These are phyloP conservation scores for Saccharomycopsis synnaedendra DNA, from an alignment of 805 yeast species.

Conservation along the genomic window DNA sequence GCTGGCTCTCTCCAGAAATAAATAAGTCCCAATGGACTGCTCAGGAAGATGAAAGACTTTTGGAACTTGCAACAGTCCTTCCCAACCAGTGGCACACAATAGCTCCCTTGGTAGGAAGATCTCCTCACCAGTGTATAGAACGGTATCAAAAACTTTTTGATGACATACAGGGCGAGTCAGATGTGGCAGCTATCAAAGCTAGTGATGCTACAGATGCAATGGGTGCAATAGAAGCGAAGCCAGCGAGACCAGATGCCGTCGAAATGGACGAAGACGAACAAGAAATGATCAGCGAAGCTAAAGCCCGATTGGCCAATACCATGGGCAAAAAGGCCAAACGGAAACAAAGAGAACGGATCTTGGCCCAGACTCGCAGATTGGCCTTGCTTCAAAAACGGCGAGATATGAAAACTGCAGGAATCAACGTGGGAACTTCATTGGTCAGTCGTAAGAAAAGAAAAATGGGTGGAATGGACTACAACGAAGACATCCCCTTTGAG, in stretches of 20 bases:
- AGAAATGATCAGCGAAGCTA: constrained; percentile 92
- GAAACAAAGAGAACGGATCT: constrained; percentile 73
- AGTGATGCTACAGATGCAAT: constrained; percentile 6
- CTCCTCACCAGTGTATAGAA: constrained; percentile 80
- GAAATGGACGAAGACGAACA: constrained; percentile 79
- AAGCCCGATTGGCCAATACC: constrained; percentile 82
- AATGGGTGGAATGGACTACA: constrained; percentile 58
- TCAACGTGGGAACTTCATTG: constrained; percentile 25
- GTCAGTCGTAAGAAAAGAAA: constrained; percentile 32
- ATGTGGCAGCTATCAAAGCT: constrained; percentile 10
- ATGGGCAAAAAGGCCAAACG: constrained; percentile 92
- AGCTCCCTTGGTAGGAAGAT: constrained; percentile 69
- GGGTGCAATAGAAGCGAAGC: constrained; percentile 56
- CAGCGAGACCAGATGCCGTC: constrained; percentile 72
- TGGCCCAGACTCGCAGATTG: constrained; percentile 66
- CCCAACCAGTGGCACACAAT: constrained; percentile 96
- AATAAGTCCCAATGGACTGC: constrained; percentile 55
- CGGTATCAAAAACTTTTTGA: constrained; percentile 66
- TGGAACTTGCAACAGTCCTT: constrained; percentile 52
- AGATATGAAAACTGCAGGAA: constrained; percentile 73
- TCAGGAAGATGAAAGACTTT: constrained; percentile 64
- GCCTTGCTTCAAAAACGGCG: constrained; percentile 71
- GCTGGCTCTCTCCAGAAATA: constrained; percentile 71
- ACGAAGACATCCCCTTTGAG: constrained; percentile 62
- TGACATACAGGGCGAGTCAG: constrained; percentile 25